phyloP scores from a whole-genome alignment of 495 filamentous ascomycete species.

The Saxispiralis lemnorum region DNA sequence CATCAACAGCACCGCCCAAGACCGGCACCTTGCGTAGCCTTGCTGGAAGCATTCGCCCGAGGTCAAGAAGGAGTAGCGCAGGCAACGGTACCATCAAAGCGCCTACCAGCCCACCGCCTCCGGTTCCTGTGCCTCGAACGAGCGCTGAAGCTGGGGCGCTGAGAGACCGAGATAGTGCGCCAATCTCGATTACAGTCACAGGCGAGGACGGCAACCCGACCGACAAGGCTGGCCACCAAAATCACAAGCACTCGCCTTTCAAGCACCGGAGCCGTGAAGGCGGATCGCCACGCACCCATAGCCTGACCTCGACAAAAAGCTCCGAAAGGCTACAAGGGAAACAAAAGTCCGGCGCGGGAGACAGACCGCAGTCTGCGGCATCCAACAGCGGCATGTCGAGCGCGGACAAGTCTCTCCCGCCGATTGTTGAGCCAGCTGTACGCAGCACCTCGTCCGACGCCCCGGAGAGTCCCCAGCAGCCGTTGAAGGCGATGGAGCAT shows the following conservation, averaged over 20 bases:
- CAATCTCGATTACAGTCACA: slow-evolving; percentile 24
- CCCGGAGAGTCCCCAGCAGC: slow-evolving; percentile 18
- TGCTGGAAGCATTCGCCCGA: slow-evolving; percentile 53
- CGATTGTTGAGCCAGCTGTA: too few species aligned
- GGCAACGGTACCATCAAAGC: neutral
- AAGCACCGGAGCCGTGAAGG: slow-evolving; percentile 16
- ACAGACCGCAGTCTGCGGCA: too few species aligned
- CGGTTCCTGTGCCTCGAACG: too few species aligned
- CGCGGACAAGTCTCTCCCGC: too few species aligned
- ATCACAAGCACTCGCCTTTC: slow-evolving; percentile 18
- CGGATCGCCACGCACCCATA: slow-evolving; percentile 1
- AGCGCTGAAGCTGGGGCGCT: too few species aligned
- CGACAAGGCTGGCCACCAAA: slow-evolving; percentile 11
- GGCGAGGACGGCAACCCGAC: slow-evolving; percentile 19
- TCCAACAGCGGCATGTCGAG: too few species aligned
- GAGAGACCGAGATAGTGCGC: neutral
- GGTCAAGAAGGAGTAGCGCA: slow-evolving; percentile 19
- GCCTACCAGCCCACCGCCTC: neutral
- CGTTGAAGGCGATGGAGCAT: slow-evolving; percentile 32
- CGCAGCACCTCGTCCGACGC: neutral
- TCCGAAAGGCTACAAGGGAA: slow-evolving; percentile 2
- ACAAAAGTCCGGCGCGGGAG: slow-evolving; percentile 1
- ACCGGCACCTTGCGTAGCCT: slow-evolving; percentile 56
- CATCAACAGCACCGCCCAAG: slow-evolving; percentile 38
- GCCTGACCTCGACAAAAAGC: slow-evolving; percentile 6